These are phyloP conservation scores for Brassica napus DNA, from an alignment of 345 rosid species.

Conservation along the genomic window DNA sequence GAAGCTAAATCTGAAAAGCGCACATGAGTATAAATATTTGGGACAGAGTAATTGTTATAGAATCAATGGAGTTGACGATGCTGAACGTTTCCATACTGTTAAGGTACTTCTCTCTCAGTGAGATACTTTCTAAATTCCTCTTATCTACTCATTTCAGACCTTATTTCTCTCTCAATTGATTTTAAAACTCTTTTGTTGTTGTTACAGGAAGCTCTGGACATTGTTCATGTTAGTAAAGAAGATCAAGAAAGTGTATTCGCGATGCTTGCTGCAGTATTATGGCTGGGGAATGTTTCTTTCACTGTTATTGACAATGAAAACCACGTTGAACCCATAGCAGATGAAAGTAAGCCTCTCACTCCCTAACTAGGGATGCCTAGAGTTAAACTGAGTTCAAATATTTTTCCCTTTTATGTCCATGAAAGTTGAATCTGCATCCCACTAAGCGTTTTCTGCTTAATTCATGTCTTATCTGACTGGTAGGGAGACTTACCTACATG, in stretches of 20 bases:
- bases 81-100: constrained; percentile 65
- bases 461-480: not conserved
- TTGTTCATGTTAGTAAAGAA: constrained; percentile 93
- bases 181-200: too few species aligned
- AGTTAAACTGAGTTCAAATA: too few species aligned
- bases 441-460: not conserved
- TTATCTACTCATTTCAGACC: constrained; percentile 16
- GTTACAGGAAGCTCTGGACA: constrained; percentile 91
- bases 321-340: constrained; percentile 78
- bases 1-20: constrained; percentile 75
- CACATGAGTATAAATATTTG: constrained; percentile 79
- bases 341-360: constrained; percentile 63
- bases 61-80: constrained; percentile 82
- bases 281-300: constrained; percentile 93
- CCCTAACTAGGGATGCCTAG: constrained; percentile 9
- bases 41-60: constrained; percentile 83
- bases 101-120: constrained; percentile 47
- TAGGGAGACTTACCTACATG: constrained; percentile 1
- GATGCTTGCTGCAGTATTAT: constrained; percentile 93
- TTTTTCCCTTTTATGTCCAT: not conserved
- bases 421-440: not conserved
- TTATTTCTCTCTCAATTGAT: too few species aligned
- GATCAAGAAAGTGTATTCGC: constrained; percentile 95
- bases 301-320: constrained; percentile 81
- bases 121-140: constrained; percentile 5